Evolutionary conservation across 192 early-diverging fungal species (phyloP).

Genomic region (Gorgonomyces haynaldii): DNA sequence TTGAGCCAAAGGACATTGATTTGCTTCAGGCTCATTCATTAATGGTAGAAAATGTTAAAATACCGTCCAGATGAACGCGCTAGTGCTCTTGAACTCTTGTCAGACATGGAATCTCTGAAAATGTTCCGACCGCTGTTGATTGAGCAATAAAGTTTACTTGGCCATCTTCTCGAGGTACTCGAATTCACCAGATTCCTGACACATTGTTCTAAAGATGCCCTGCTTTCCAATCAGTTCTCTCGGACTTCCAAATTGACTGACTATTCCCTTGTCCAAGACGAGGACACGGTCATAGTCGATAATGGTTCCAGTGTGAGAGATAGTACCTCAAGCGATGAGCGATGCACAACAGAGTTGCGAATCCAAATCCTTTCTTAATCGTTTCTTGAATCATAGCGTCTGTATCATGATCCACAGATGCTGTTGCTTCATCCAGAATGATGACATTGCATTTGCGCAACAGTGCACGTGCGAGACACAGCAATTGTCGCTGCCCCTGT

Average conservation of each 20-base stretch:
- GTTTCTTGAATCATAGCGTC: constrained; percentile 64
- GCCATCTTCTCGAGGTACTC: constrained; percentile 8
- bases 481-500: constrained; percentile 27
- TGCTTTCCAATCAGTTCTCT: constrained; percentile 37
- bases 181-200: constrained; percentile 64
- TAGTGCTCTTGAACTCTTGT: too few species aligned
- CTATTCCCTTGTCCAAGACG: constrained; percentile 57
- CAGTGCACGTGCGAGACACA: constrained; percentile 20
- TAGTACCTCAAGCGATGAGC: constrained; percentile 52
- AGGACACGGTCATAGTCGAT: constrained; percentile 58
- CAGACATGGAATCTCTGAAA: too few species aligned
- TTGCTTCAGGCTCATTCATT: too few species aligned
- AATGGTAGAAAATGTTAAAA: too few species aligned
- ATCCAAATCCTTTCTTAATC: constrained; percentile 58
- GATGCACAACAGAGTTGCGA: constrained; percentile 68
- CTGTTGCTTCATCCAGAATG: constrained; percentile 82
- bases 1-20: too few species aligned
- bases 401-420: constrained; percentile 54
- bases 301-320: constrained; percentile 20
- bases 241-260: constrained; percentile 59
- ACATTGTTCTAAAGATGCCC: constrained; percentile 64
- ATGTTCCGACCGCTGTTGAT: too few species aligned
- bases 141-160: too few species aligned
- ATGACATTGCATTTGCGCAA: constrained; percentile 42
- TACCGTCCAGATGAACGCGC: too few species aligned